Conservation (phyloP, 345 rosid genomes). For the Salix purpurea region DNA sequence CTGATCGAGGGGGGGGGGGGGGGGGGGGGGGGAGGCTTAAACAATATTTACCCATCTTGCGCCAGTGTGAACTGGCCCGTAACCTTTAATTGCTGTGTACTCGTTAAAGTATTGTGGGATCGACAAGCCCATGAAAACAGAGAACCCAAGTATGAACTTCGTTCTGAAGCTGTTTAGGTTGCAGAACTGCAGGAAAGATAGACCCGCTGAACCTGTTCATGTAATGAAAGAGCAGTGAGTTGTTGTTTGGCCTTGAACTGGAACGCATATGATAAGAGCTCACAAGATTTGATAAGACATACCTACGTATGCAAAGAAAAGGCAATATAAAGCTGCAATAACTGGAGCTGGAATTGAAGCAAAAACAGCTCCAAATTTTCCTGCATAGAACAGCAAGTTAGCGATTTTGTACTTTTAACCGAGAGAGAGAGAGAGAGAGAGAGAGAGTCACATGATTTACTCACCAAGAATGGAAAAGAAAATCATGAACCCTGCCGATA, state of each 20-base stretch:
- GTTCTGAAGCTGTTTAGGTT: constrained; percentile 36
- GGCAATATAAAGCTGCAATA: constrained; percentile 34
- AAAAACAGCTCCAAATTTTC: constrained; percentile 38
- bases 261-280: not conserved
- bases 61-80: constrained; percentile 35
- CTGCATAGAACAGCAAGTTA: constrained; percentile 8
- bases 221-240: not conserved
- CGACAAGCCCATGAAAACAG: constrained; percentile 35
- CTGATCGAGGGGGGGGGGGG: not conserved
- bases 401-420: not conserved
- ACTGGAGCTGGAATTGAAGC: constrained; percentile 35
- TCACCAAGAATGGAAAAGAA: constrained; percentile 87
- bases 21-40: not conserved
- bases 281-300: not conserved
- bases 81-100: constrained; percentile 33
- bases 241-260: not conserved
- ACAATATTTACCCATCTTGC: constrained; percentile 31
- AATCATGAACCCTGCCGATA: constrained; percentile 90
- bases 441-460: constrained; percentile 8
- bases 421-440: too few relatives aligned
- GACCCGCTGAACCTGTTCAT: constrained; percentile 30
- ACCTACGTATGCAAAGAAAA: constrained; percentile 34
- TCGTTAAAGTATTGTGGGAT: constrained; percentile 37
- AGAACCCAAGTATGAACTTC: constrained; percentile 34
- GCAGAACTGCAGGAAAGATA: constrained; percentile 32